Base-by-base conservation (phyloP, 768 basidiomycete species). In the Imleria badia region DNA sequence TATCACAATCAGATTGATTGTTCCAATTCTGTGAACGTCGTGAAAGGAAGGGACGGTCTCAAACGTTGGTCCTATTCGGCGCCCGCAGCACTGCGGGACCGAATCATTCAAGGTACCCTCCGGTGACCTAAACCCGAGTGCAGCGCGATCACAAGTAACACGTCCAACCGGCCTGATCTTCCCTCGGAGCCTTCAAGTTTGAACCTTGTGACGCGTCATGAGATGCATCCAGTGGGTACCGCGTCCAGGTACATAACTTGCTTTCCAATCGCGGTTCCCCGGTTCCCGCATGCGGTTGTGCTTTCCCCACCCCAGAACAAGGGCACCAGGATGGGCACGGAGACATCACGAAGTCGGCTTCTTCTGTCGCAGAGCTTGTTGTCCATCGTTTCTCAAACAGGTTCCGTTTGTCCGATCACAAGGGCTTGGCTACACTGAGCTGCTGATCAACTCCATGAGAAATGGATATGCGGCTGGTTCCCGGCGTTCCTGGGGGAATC, bases 261-360 rank as follows among this genome's bases (percentile, higher is more conserved):
- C n/a, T 34, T n/a, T 48, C 35, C 30, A n/a, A 36, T 38, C 13
- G 19, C 22, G 39, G 35, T 19, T 11, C 22, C 31, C 20, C 45
- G 20, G 13, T 31, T 19, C 31, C 49, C 41, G 33, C 30, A 49
- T 46, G 12, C 22, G 30, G 40, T 20, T 30, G 12, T 45, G 12
- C n/a, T 35, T 51, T 55, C 48, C 64, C 48, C 33, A 22, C 45
- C 50, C 36, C 31, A 60, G 34, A 33, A 19, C 36, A 75, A 63
- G 52, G 66, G 53, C 52, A 64, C n/a, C 65, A 67, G n/a, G 47
- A 35, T 31, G 11, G 12, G 13, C 44, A 39, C 10, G 15, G 23
- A 39, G 49, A n/a, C 40, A 74, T 72, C 12, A 76, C 73, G 12
- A 76, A 77, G 64, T 71, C 64, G 54, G 76, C 70, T 36, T 10